phyloP scores from a whole-genome alignment of 2,329 filamentous ascomycete species.

The Fusarium brachygibbosum region DNA sequence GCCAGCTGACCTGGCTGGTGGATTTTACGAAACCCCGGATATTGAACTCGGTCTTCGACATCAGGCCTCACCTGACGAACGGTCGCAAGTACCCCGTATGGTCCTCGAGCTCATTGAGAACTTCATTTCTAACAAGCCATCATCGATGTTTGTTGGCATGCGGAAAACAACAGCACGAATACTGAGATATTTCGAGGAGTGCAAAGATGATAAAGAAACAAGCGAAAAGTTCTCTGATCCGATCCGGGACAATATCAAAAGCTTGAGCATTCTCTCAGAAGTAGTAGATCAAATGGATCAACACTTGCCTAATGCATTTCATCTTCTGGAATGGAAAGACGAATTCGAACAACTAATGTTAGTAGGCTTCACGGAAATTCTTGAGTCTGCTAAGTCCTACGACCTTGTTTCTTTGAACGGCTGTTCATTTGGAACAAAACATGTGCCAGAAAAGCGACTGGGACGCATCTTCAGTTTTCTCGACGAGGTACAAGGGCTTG shows the following conservation, averaged over 20 bases:
- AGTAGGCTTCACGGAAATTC: neutral
- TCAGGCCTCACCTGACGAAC: conserved; percentile 2
- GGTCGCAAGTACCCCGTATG: conserved; percentile 19
- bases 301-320: neutral
- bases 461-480: conserved; percentile 37
- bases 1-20: neutral
- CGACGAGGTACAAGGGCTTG: conserved; percentile 41
- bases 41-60: conserved; percentile 7
- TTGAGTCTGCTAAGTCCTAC: conserved; percentile 1
- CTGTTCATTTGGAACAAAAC: conserved; percentile 21
- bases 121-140: conserved; percentile 33
- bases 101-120: conserved; percentile 44
- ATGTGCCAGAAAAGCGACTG: conserved; percentile 29
- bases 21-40: conserved; percentile 5
- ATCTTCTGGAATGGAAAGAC: neutral
- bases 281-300: conserved; percentile 39
- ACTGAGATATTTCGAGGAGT: conserved; percentile 37
- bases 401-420: conserved; percentile 38
- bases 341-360: neutral
- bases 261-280: conserved; percentile 41
- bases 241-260: conserved; percentile 43
- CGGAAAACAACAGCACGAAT: conserved; percentile 38
- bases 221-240: conserved; percentile 32
- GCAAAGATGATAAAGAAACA: conserved; percentile 24
- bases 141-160: conserved; percentile 32